Evolutionary conservation across 352 stramenopile species (phyloP), one percentile per base, ranked within the genome.

Genomic region (Phytophthora cactorum): DNA sequence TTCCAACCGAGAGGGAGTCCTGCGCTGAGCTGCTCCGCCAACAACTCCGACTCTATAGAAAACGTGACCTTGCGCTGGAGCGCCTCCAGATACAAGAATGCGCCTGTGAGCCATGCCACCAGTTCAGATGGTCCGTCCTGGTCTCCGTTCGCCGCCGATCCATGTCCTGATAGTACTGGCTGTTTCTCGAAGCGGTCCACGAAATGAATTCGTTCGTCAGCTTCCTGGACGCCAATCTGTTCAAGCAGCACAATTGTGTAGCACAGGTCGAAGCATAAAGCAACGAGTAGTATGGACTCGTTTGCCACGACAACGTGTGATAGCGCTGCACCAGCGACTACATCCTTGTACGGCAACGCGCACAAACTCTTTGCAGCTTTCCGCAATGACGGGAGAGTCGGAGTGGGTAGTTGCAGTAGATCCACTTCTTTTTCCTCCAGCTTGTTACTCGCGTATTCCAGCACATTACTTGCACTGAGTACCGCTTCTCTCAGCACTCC

Each of bases 1-100:
- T 88, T 81, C 66, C 81, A 81, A 10, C 86, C 86, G 22, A 93
- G 75, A 25, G 86, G 86, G 27, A 93, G 47, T 9, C 86, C 86
- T 38, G 86, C 86, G 49, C 79, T 80, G 31, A 93, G 75, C 49
- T 87, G 86, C 34, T 86, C 81, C 0, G 81, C 82, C 39, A 93
- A 70, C 14, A 88, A 43, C 28, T 90, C 83, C 0, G 82, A 84
- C 63, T 89, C 81, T n/a, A 90, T 72, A 10, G 66, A 82, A 41
- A 81, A 89, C 15, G 66, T 80, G 31, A 81, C 66, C 32, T 78
- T 81, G 58, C 81, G 75, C 58, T 91, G 79, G 56, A 91, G 68
- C 17, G 80, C 68, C 61, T 93, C 79, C 10, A 91, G 45, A 44
- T 88, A 86, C 60, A 91, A 66, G 59, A 90, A 93, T n/a, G 82